Conservation (phyloP, 139 green algal genomes). For the Chlorella sp. region DNA sequence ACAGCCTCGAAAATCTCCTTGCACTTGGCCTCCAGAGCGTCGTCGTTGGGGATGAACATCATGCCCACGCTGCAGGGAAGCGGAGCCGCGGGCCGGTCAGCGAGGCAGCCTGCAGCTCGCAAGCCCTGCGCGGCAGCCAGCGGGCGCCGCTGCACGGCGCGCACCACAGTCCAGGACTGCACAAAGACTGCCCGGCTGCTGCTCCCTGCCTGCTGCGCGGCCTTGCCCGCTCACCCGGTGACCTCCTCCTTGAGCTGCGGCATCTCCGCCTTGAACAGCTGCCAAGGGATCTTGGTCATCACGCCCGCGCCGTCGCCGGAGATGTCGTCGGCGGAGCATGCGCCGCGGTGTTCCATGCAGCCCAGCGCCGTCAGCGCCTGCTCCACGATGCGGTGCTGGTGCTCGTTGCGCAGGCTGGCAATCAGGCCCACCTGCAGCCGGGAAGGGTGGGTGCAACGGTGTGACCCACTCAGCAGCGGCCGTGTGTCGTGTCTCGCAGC, state of each 20-base stretch:
- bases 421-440: constrained; percentile 94
- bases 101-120: no score
- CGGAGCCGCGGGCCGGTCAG: no score
- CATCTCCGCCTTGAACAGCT: constrained; percentile 81
- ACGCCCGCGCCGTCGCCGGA: constrained; percentile 97
- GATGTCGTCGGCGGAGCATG: constrained; percentile 96
- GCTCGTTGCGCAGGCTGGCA: constrained; percentile 89
- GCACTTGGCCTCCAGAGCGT: constrained; percentile 73
- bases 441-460: no score
- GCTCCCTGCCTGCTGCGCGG: no score
- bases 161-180: no score
- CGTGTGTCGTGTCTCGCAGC: no score
- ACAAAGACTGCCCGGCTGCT: no score
- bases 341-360: constrained; percentile 99
- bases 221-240: constrained; percentile 76
- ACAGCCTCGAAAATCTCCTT: constrained; percentile 83
- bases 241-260: constrained; percentile 65
- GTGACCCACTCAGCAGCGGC: no score
- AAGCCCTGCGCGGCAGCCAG: no score
- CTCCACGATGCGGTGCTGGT: constrained; percentile 91
- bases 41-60: constrained; percentile 97
- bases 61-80: constrained; percentile 89
- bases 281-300: constrained; percentile 99
- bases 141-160: no score
- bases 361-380: constrained; percentile 93